Evolutionary conservation across 495 filamentous ascomycete species (phyloP).

Genomic region (Friedmanniomyces simplex): DNA sequence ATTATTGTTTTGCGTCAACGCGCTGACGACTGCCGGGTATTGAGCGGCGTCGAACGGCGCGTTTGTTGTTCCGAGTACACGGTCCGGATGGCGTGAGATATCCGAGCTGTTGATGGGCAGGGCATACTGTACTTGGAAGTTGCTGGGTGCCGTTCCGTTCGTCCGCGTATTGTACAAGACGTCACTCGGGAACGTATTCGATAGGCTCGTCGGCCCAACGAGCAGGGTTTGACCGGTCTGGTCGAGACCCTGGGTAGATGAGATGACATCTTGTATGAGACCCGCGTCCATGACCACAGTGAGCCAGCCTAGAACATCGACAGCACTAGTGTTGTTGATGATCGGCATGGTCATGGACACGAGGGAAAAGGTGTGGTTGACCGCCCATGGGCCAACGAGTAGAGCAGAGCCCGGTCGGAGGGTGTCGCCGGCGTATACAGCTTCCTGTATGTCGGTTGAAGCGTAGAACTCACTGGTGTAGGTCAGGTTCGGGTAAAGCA

Average conservation of each 20-base stretch:
- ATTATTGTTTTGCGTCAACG: conserved; percentile 43
- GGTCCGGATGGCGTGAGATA: conserved; percentile 38
- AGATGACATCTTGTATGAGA: conserved; percentile 47
- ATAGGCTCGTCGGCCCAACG: conserved; percentile 50
- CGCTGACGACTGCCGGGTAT: conserved; percentile 49
- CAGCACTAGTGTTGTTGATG: conserved; percentile 46
- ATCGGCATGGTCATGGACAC: conserved; percentile 72
- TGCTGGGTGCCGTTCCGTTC: conserved; percentile 4
- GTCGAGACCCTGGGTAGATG: conserved; percentile 56
- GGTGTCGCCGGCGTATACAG: conserved; percentile 40
- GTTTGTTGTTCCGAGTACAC: conserved; percentile 36
- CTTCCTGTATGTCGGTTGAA: conserved; percentile 29
- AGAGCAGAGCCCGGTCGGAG: conserved; percentile 38
- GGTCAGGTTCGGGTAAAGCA: conserved; percentile 65
- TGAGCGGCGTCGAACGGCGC: conserved; percentile 44
- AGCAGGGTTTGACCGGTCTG: conserved; percentile 55
- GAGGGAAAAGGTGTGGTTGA: conserved; percentile 63
- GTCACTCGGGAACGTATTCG: conserved; percentile 50
- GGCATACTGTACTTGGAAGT: conserved; percentile 33
- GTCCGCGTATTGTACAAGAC: conserved; percentile 22
- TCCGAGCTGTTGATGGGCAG: conserved; percentile 30
- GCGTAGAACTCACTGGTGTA: conserved; percentile 38
- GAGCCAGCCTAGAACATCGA: conserved; percentile 62
- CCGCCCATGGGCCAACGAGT: conserved; percentile 54
- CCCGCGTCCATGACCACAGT: conserved; percentile 57